These are phyloP conservation scores for Avicennia marina DNA, from an alignment of 257 asterid species.

Conservation along the genomic window DNA sequence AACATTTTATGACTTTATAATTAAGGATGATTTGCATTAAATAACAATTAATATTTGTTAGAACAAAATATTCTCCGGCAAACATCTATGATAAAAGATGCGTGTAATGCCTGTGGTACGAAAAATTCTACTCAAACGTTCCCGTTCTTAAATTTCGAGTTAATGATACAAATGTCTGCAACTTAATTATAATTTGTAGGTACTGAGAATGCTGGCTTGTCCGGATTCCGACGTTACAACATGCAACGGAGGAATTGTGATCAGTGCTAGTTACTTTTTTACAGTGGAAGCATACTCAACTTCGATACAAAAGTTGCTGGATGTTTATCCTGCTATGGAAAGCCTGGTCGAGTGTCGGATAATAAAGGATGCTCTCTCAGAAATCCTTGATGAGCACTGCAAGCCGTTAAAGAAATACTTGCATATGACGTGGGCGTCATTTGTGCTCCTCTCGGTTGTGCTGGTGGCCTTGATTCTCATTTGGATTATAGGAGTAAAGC, in stretches of 20 bases:
- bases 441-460: conserved; percentile 37
- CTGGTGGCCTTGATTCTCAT: conserved; percentile 32
- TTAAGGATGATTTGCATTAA: no score
- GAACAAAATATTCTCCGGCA: no score
- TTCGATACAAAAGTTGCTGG: conserved; percentile 39
- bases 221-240: conserved; percentile 29
- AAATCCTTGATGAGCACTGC: conserved; percentile 45
- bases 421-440: conserved; percentile 36
- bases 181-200: no score
- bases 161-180: no score
- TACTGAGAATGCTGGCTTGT: conserved; percentile 40
- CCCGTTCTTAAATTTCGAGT: no score
- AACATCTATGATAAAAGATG: no score
- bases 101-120: no score
- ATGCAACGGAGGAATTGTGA: conserved; percentile 47
- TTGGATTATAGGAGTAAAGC: conserved; percentile 35
- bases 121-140: no score
- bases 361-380: conserved; percentile 36
- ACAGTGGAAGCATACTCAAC: conserved; percentile 33
- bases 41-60: no score
- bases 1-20: no score
- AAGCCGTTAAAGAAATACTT: conserved; percentile 38
- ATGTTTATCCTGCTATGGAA: conserved; percentile 52
- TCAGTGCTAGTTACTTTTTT: conserved; percentile 25
- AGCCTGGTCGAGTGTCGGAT: conserved; percentile 42